Conservation (phyloP, 169 alveolate species). For the Plasmodium inui region DNA sequence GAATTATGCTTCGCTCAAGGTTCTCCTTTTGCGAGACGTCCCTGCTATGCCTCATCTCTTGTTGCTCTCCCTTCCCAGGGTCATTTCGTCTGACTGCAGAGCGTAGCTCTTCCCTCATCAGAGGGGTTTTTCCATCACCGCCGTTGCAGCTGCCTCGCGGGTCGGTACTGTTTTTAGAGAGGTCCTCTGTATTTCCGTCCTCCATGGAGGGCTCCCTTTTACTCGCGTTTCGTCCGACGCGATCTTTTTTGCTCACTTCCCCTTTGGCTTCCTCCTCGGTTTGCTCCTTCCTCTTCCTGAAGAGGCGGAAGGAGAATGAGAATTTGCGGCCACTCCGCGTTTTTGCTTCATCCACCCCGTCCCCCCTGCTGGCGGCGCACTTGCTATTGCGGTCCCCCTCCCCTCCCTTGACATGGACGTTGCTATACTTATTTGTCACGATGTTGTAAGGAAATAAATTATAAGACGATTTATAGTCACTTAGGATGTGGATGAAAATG, state of each 20-base stretch:
- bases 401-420: constrained; percentile 44
- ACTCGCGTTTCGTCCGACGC: not conserved
- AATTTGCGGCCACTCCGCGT: constrained; percentile 78
- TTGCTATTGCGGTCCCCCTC: constrained; percentile 22
- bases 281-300: constrained; percentile 25
- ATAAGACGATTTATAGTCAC: constrained; percentile 83
- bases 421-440: constrained; percentile 76
- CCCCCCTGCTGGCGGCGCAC: not conserved
- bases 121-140: not conserved
- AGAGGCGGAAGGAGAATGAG: constrained; percentile 63
- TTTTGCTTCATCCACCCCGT: constrained; percentile 16
- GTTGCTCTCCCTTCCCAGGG: not conserved
- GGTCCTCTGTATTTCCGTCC: not conserved
- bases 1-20: not conserved
- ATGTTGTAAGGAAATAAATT: constrained; percentile 82
- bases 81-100: not conserved
- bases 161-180: not conserved
- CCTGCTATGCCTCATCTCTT: not conserved
- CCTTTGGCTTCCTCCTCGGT: not conserved
- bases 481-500: constrained; percentile 81
- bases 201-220: not conserved
- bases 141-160: not conserved
- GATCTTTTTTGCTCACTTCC: not conserved
- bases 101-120: not conserved
- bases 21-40: not conserved